Evolutionary conservation across 2,329 filamentous ascomycete species (phyloP).

Genomic region (Cladophialophora yegresii): DNA sequence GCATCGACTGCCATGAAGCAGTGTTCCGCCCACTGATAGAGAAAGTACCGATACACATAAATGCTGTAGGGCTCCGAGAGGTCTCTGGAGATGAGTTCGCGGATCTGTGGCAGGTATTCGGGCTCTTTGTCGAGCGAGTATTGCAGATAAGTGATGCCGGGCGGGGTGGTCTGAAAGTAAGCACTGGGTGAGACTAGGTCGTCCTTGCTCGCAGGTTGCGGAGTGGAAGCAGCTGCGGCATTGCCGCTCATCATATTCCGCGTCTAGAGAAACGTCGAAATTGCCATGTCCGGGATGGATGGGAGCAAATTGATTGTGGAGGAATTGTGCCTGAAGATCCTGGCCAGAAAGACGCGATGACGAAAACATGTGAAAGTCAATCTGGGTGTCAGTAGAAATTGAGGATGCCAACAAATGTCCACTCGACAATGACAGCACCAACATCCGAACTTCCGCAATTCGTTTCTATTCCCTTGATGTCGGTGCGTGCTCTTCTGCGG

Average conservation of each 20-base stretch:
- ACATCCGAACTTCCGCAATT: slow-evolving; percentile 3
- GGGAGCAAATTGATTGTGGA: background rate
- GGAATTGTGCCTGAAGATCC: slow-evolving; percentile 28
- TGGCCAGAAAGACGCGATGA: slow-evolving; percentile 10
- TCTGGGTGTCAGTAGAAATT: no score
- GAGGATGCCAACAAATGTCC: slow-evolving; percentile 1
- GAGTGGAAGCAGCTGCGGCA: slow-evolving; percentile 21
- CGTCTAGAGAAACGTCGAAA: slow-evolving; percentile 2
- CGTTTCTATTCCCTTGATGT: background rate
- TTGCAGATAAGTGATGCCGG: slow-evolving; percentile 56
- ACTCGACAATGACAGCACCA: slow-evolving; percentile 6
- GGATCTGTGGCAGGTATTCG: slow-evolving; percentile 77
- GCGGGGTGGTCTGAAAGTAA: slow-evolving; percentile 28
- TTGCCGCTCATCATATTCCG: slow-evolving; percentile 28
- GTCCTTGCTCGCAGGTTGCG: slow-evolving; percentile 8
- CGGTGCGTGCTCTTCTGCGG: slow-evolving; percentile 3
- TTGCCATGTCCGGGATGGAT: slow-evolving; percentile 17
- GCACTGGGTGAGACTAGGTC: slow-evolving; percentile 12
- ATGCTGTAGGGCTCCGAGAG: slow-evolving; percentile 98
- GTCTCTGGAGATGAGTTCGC: slow-evolving; percentile 90
- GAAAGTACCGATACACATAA: slow-evolving; percentile 97
- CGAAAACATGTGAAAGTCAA: slow-evolving; percentile 20
- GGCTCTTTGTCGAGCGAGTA: slow-evolving; percentile 63
- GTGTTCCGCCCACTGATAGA: slow-evolving; percentile 97
- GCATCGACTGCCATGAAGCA: slow-evolving; percentile 77